phyloP scores from a whole-genome alignment of 176 grass and related monocot genomes.

The Cenchrus americanus region DNA sequence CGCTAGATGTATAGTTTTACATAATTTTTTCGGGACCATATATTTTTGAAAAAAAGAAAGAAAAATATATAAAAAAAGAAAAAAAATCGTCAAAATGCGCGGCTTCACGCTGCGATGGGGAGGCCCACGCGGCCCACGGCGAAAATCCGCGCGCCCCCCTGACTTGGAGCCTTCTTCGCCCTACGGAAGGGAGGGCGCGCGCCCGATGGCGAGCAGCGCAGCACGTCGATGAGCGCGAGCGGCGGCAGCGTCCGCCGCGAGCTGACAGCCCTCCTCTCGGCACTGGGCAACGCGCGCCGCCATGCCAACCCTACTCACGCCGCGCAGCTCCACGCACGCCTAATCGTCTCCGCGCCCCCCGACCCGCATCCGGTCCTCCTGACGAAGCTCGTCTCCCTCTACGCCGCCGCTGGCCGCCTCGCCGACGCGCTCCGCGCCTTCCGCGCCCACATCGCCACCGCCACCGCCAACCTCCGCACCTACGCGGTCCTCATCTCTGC shows the following conservation, averaged over 20 bases:
- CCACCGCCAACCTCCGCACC: slow-evolving; percentile 29
- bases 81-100: too few relatives aligned
- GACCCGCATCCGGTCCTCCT: slow-evolving; percentile 41
- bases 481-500: slow-evolving; percentile 45
- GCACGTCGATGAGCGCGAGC: slow-evolving; percentile 6
- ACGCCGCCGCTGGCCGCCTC: slow-evolving; percentile 42
- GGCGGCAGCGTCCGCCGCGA: slow-evolving; percentile 13
- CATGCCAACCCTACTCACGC: slow-evolving; percentile 17
- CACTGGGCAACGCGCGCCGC: not conserved
- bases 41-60: too few relatives aligned
- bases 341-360: slow-evolving; percentile 4
- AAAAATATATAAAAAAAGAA: too few relatives aligned
- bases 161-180: too few relatives aligned
- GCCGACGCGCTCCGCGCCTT: slow-evolving; percentile 33
- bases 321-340: slow-evolving; percentile 55
- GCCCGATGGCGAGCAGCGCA: too few relatives aligned
- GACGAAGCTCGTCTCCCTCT: slow-evolving; percentile 65
- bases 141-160: too few relatives aligned
- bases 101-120: too few relatives aligned
- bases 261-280: slow-evolving; percentile 4
- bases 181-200: too few relatives aligned
- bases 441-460: not conserved
- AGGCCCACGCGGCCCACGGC: too few relatives aligned
- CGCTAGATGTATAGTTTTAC: too few relatives aligned
- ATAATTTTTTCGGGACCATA: too few relatives aligned